phyloP scores from a whole-genome alignment of 495 filamentous ascomycete species.

The Penicillium cinerascens region DNA sequence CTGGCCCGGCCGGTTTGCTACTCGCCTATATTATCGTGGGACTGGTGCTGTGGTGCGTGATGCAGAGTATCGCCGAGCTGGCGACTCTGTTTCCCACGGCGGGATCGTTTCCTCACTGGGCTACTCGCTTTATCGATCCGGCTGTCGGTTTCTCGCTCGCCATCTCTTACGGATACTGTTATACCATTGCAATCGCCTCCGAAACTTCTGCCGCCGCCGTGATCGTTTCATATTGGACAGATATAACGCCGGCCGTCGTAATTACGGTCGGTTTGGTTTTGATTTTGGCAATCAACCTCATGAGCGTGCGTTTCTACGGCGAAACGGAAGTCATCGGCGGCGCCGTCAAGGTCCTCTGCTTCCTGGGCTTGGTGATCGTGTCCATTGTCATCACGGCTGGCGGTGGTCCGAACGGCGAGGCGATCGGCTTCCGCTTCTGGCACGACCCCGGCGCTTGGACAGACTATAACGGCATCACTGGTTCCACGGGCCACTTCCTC shows the following conservation, averaged over 20 bases:
- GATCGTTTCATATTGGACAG: constrained; percentile 70
- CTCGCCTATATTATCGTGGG: constrained; percentile 69
- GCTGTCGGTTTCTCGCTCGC: constrained; percentile 70
- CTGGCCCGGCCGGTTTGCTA: constrained; percentile 66
- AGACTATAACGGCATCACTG: constrained; percentile 32
- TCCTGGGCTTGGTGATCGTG: constrained; percentile 64
- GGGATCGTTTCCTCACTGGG: constrained; percentile 71
- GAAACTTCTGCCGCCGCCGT: constrained; percentile 69
- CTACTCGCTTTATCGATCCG: constrained; percentile 65
- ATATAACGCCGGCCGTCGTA: constrained; percentile 53
- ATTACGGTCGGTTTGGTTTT: constrained; percentile 68
- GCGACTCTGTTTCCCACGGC: constrained; percentile 69
- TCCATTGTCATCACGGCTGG: constrained; percentile 68
- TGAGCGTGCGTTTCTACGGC: constrained; percentile 67
- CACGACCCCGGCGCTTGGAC: constrained; percentile 42
- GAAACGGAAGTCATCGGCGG: constrained; percentile 73
- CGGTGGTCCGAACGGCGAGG: constrained; percentile 56
- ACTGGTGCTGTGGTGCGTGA: constrained; percentile 55
- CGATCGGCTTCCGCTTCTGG: constrained; percentile 72
- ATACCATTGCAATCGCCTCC: constrained; percentile 62
- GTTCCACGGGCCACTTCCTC: constrained; percentile 39
- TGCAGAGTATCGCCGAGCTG: constrained; percentile 66
- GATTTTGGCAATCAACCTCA: constrained; percentile 63
- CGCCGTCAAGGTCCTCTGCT: constrained; percentile 71
- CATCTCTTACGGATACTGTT: constrained; percentile 46